Conservation (phyloP, 345 rosid genomes). For the Chamaenerion angustifolium region DNA sequence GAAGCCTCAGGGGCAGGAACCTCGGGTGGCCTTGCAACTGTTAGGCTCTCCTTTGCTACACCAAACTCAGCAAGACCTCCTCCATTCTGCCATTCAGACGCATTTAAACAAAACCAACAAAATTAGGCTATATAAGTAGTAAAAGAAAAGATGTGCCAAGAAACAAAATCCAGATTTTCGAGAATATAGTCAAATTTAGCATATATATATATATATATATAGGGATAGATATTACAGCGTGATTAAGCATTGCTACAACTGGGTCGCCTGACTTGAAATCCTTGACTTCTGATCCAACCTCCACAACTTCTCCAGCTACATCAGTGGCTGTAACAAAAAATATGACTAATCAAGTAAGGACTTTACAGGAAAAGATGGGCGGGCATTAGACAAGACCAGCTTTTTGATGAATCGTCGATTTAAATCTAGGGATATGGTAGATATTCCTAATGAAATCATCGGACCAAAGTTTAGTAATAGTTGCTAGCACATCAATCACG, state of each 20-base stretch:
- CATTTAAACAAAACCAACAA: not conserved
- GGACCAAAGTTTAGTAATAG: not conserved
- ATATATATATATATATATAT: too few species aligned
- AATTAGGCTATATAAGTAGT: not conserved
- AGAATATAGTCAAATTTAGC: too few species aligned
- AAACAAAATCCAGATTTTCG: too few species aligned
- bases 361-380: not conserved
- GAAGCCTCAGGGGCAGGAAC: conserved; percentile 62
- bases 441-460: not conserved
- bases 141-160: too few species aligned
- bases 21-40: conserved; percentile 43
- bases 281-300: conserved; percentile 48
- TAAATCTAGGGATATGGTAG: too few species aligned
- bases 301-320: conserved; percentile 65
- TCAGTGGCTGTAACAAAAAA: conserved; percentile 33
- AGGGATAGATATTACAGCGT: conserved; percentile 22
- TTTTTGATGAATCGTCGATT: too few species aligned
- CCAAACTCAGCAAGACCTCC: conserved; percentile 55
- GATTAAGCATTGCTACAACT: conserved; percentile 50
- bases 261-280: conserved; percentile 63
- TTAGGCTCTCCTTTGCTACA: conserved; percentile 42
- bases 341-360: not conserved
- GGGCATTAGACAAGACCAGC: too few species aligned
- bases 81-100: conserved; percentile 20
- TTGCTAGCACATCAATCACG: not conserved